Evolutionary conservation across 2,329 filamentous ascomycete species (phyloP).

Genomic region (Colletotrichum karsti): DNA sequence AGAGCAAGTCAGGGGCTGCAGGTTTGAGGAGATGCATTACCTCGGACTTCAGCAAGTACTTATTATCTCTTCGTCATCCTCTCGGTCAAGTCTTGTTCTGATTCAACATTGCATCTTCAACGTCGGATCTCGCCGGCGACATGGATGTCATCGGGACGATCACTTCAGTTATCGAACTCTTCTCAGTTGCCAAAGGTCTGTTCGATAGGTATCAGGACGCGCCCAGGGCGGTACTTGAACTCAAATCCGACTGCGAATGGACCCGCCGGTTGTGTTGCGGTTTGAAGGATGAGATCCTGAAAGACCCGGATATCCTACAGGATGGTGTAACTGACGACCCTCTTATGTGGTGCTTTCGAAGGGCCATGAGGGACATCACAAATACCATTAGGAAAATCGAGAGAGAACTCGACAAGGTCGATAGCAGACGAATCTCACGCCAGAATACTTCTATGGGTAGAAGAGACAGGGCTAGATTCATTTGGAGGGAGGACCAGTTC

Average conservation of each 20-base stretch:
- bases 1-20: too few species aligned
- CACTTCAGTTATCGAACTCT: constrained; percentile 6
- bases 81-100: too few species aligned
- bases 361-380: not conserved
- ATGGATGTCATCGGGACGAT: constrained; percentile 11
- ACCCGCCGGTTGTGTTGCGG: not conserved
- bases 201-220: constrained; percentile 11
- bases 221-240: not conserved
- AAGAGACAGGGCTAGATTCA: not conserved
- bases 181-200: not conserved
- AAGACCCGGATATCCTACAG: not conserved
- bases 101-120: not conserved
- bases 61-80: too few species aligned
- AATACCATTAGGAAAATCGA: not conserved
- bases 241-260: not conserved
- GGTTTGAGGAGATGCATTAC: too few species aligned
- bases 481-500: not conserved
- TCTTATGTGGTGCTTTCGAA: not conserved
- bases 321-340: not conserved
- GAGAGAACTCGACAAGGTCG: not conserved
- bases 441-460: not conserved
- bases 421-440: not conserved
- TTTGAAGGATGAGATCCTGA: not conserved
- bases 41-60: too few species aligned
- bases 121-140: not conserved